A percentile compares a stretch with the other conserved stretches of the same genome.
Conservation (phyloP, 257 asterid genomes). For the Forsythia suspensa region DNA sequence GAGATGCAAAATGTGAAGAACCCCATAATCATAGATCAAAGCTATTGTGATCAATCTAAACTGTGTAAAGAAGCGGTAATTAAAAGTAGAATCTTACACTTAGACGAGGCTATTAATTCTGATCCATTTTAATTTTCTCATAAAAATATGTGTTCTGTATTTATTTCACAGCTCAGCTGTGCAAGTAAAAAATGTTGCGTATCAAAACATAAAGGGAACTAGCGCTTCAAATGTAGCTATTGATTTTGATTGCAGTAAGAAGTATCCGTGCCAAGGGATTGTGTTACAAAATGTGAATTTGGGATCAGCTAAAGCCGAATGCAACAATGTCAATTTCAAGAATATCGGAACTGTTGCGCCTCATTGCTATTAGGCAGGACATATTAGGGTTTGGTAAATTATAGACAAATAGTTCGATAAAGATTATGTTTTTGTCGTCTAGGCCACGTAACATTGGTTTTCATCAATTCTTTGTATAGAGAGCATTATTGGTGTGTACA, state of each 20-base stretch:
- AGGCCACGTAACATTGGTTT: no score
- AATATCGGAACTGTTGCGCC: slow-evolving; percentile 49
- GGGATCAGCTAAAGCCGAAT: slow-evolving; percentile 40
- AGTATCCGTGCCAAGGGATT: slow-evolving; percentile 61
- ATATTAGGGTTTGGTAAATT: no score
- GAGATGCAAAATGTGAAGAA: slow-evolving; percentile 61
- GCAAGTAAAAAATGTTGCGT: slow-evolving; percentile 52
- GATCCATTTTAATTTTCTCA: not conserved
- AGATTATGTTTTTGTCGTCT: no score
- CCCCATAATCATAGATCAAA: slow-evolving; percentile 80
- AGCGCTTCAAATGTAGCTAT: slow-evolving; percentile 61
- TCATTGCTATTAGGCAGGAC: slow-evolving; percentile 29
- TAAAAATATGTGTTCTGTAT: not conserved
- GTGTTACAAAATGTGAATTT: slow-evolving; percentile 56
- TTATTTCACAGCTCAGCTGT: slow-evolving; percentile 52
- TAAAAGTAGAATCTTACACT: not conserved
- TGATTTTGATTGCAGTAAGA: slow-evolving; percentile 53
- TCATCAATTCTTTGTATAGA: no score
- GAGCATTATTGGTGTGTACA: no score
- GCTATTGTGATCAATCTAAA: slow-evolving; percentile 60
- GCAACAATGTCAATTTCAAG: slow-evolving; percentile 49
- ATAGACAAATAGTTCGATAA: no score
- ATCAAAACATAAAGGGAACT: slow-evolving; percentile 65
- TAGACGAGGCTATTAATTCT: no score
- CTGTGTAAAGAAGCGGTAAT: slow-evolving; percentile 57